Percentiles rank a stretch among this genome's conserved stretches.
Evolutionary conservation across 1,284 basidiomycete genomes (phyloP).

Genomic region (Puccinia triticina): DNA sequence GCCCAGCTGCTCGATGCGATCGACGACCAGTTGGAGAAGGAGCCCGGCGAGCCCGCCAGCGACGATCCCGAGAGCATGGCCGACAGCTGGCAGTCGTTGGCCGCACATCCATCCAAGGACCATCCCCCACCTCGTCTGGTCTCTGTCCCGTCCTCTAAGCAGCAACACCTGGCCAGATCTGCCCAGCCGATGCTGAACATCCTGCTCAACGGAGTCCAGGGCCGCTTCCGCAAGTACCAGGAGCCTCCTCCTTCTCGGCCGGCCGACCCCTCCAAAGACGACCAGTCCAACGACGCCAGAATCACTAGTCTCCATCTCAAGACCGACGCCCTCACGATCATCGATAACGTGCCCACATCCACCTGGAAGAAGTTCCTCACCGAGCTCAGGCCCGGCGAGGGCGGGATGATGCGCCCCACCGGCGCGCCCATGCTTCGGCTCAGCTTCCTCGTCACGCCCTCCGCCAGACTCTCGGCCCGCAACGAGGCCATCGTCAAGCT

Average conservation of each 20-base stretch:
- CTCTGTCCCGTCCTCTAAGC: constrained; percentile 25
- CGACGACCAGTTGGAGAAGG: constrained; percentile 74
- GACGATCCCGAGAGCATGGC: constrained; percentile 37
- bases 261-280: constrained; percentile 53
- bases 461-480: constrained; percentile 69
- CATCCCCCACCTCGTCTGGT: not conserved
- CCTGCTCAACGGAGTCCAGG: constrained; percentile 69
- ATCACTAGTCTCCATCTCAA: constrained; percentile 67
- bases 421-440: constrained; percentile 90
- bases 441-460: constrained; percentile 74
- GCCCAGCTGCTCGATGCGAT: constrained; percentile 81
- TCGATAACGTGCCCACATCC: constrained; percentile 96
- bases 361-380: constrained; percentile 98
- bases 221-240: constrained; percentile 57
- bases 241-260: not conserved
- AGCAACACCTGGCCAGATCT: constrained; percentile 36
- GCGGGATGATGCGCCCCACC: constrained; percentile 81
- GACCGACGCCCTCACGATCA: constrained; percentile 69
- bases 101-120: constrained; percentile 17
- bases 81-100: constrained; percentile 47
- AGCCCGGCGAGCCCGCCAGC: not conserved
- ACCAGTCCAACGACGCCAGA: not conserved
- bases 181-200: constrained; percentile 72
- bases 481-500: constrained; percentile 71
- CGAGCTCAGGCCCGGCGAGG: constrained; percentile 75